Evolutionary conservation across 2,329 filamentous ascomycete species (phyloP).

Genomic region (Huntiella decipiens): DNA sequence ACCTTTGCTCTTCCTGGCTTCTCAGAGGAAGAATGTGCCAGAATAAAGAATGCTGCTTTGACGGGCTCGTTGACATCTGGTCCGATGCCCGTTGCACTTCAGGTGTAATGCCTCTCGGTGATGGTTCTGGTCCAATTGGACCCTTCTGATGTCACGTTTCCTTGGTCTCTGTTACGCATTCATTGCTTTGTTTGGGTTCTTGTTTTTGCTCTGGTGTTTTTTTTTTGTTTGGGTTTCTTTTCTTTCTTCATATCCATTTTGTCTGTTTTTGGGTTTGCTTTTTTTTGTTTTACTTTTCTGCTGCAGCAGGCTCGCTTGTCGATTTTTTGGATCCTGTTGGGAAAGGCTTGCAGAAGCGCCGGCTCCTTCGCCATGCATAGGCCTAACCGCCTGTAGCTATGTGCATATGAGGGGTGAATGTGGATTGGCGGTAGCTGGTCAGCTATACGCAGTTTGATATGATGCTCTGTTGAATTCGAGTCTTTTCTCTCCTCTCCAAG

Average conservation of each 20-base stretch:
- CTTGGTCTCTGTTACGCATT: neutral
- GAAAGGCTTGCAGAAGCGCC: constrained; percentile 6
- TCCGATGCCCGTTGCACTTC: constrained; percentile 8
- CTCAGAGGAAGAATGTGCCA: constrained; percentile 37
- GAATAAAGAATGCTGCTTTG: constrained; percentile 9
- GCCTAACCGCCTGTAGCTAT: neutral
- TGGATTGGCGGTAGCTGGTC: too few species aligned
- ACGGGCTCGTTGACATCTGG: constrained; percentile 4
- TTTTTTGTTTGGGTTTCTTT: neutral
- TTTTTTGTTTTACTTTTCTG: neutral
- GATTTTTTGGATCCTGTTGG: neutral
- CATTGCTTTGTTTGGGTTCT: neutral
- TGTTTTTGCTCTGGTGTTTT: neutral
- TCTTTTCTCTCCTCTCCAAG: too few species aligned
- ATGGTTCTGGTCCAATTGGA: neutral
- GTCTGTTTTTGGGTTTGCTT: neutral
- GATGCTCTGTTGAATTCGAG: too few species aligned
- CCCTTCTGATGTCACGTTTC: too few species aligned
- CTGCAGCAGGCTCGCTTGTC: neutral
- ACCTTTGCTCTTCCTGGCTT: constrained; percentile 34
- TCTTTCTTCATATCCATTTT: neutral
- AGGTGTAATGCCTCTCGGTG: constrained; percentile 1
- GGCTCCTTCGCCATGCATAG: constrained; percentile 2
- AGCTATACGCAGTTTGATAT: too few species aligned
- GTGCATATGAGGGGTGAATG: neutral